Base-by-base conservation (phyloP, 1,284 basidiomycete genomes). In the Irpex sp. region DNA sequence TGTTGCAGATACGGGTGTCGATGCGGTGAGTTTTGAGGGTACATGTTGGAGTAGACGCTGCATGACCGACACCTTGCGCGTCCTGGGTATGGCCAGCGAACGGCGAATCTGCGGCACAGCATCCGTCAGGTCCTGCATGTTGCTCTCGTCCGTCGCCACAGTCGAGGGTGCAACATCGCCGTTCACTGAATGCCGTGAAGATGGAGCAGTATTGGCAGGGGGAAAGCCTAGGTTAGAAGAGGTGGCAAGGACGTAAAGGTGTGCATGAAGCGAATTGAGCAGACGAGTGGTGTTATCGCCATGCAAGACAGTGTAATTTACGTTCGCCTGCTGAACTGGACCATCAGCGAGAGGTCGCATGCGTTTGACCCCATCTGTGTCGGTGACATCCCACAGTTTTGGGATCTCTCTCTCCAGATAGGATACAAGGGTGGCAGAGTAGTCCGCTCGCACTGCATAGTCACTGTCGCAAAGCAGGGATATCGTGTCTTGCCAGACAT, bases 401-500 rank as follows among this genome's bases (percentile, higher is more conserved):
- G 88, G 85, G 69, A 95, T 84, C 75, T 96, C 94, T 58, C 85
- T 80, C 57, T 83, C 78, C 65, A 95, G 75, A 75, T 93, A 97
- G 58, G 86, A 84, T 4, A 90, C 74, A 7, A 96, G 75, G 1
- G 87, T 85, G n/a, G 83, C 78, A 0, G 86, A 83, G 71, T 95
- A 96, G 67, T 92, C 88, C 19, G 85, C 83, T 50, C 95, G 87
- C 13, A 95, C 86, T 8, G 83, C 77, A 66, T 85, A 88, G 62
- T 92, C 87, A 19, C 79, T 74, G 69, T 96, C 92, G 72, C 91
- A 94, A 5, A 97, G 76, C 26, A 96, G 79, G 57, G 88, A 89
- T 51, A 97, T 75, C 0, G 93, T 95, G 66, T 95, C 94, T 72
- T 94, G 91, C 92, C 93, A 96, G 46, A 91, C 84, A 70, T 94